Conservation (phyloP, 148 eudicot genomes). For the Heliamphora exappendiculata region DNA sequence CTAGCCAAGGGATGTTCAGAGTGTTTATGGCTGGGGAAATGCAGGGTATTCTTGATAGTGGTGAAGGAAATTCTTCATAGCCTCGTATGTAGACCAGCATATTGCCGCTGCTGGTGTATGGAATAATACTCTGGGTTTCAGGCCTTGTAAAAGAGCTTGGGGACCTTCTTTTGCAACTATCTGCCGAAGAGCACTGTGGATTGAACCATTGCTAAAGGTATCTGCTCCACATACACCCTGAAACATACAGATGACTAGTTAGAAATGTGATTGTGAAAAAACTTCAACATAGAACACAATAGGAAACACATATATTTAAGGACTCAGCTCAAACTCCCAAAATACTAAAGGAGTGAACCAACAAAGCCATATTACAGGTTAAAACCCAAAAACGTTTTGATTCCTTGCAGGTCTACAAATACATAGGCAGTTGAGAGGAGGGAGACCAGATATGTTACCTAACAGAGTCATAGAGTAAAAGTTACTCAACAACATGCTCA, state of each 20-base stretch:
- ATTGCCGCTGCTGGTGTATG: not conserved
- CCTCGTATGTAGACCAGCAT: slow-evolving; percentile 4
- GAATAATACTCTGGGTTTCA: not conserved
- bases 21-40: not conserved
- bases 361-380: not conserved
- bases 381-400: not conserved
- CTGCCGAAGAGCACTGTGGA: not conserved
- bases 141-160: slow-evolving; percentile 5
- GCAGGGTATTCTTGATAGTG: not conserved
- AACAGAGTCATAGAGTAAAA: too few species aligned
- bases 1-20: not conserved
- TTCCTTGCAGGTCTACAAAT: not conserved
- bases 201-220: slow-evolving; percentile 3
- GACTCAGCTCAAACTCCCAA: not conserved
- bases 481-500: too few species aligned
- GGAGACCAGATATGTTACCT: too few species aligned
- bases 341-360: not conserved
- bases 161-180: slow-evolving; percentile 5
- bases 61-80: not conserved
- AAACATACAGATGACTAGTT: not conserved
- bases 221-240: slow-evolving; percentile 4
- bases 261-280: not conserved
- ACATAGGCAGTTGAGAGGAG: not conserved
- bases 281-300: not conserved
- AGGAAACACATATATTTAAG: not conserved